phyloP scores from a whole-genome alignment of 495 filamentous ascomycete genomes.

The Sordaria brevicollis region DNA sequence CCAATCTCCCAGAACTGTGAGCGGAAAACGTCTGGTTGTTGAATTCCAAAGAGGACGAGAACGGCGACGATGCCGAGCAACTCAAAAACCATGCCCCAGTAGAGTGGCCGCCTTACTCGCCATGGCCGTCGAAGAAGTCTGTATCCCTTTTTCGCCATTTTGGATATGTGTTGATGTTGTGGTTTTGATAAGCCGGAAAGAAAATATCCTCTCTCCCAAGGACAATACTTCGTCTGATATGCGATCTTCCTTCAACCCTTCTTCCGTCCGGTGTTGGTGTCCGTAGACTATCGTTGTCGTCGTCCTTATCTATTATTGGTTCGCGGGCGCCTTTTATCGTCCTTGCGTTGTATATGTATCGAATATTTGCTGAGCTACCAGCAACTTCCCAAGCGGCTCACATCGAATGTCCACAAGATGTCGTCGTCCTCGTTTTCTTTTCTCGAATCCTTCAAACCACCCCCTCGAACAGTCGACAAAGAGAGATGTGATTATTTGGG shows the following conservation, averaged over 20 bases:
- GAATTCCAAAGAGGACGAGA: slow-evolving; percentile 73
- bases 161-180: slow-evolving; percentile 6
- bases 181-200: neutral
- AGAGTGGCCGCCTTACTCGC: slow-evolving; percentile 52
- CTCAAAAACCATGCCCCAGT: slow-evolving; percentile 60
- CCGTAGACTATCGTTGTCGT: neutral
- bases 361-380: neutral
- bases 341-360: neutral
- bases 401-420: neutral
- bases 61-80: slow-evolving; percentile 56
- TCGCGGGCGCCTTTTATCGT: neutral
- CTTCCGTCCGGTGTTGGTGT: neutral
- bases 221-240: neutral
- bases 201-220: neutral
- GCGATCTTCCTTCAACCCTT: neutral
- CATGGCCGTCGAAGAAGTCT: slow-evolving; percentile 44
- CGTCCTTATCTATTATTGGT: neutral
- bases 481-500: neutral
- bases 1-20: slow-evolving; percentile 77
- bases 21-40: slow-evolving; percentile 67
- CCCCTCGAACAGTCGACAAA: neutral
- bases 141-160: slow-evolving; percentile 27
- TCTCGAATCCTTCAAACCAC: neutral
- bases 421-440: neutral
- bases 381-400: neutral